Conservation (phyloP, 2,329 filamentous ascomycete species). For the Thielaviopsis musarum region DNA sequence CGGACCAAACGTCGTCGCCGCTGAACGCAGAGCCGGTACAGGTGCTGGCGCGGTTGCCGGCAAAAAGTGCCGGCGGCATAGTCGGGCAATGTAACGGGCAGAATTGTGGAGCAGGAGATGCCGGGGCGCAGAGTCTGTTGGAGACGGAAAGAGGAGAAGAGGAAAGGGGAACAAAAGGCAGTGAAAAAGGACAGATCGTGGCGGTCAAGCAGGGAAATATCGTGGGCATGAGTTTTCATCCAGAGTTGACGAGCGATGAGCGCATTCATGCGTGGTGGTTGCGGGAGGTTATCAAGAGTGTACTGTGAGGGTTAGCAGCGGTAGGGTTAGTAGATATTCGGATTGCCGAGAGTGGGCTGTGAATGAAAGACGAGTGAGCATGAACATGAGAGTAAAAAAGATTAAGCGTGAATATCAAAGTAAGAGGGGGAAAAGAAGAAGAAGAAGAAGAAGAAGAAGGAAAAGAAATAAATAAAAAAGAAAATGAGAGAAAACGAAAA, state of each 20-base stretch:
- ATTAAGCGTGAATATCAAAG: no score
- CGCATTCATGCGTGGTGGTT: slow-evolving; percentile 94
- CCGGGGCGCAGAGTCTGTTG: slow-evolving; percentile 19
- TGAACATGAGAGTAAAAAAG: background rate
- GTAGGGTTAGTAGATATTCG: background rate
- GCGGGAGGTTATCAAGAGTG: slow-evolving; percentile 31
- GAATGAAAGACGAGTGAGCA: background rate
- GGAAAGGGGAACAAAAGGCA: slow-evolving; percentile 20
- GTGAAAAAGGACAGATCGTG: slow-evolving; percentile 67
- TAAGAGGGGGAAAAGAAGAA: background rate
- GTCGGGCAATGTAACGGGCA: background rate
- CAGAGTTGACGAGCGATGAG: slow-evolving; percentile 74
- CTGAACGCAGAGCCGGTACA: slow-evolving; percentile 23
- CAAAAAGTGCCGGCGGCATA: slow-evolving; percentile 11
- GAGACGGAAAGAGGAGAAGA: background rate
- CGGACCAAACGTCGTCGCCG: slow-evolving; percentile 10
- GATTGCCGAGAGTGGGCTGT: no score
- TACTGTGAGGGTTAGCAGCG: background rate
- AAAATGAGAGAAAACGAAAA: slow-evolving; percentile 4
- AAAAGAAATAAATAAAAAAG: background rate
- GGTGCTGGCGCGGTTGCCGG: slow-evolving; percentile 34
- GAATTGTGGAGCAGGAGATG: slow-evolving; percentile 21
- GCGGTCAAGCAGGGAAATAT: slow-evolving; percentile 83
- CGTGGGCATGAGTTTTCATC: slow-evolving; percentile 89
- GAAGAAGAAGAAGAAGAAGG: slow-evolving; percentile 3